Percentiles rank a stretch among this genome's conserved stretches.
Evolutionary conservation across 2,329 filamentous ascomycete species (phyloP).

Genomic region (Thelonectria blattea): DNA sequence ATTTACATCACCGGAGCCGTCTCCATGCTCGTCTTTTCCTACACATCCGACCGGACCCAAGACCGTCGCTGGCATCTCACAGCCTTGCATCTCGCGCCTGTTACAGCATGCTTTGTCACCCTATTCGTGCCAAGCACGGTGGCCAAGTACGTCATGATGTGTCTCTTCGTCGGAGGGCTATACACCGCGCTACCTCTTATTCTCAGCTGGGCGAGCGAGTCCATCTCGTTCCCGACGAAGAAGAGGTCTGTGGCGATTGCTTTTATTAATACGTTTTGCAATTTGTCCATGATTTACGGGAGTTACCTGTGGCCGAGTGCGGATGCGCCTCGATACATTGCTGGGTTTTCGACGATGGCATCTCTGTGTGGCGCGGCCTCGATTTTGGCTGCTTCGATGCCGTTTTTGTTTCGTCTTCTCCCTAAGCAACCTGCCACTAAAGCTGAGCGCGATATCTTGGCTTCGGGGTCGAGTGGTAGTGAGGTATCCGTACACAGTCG

Average conservation of each 20-base stretch:
- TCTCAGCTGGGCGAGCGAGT: slow-evolving; percentile 22
- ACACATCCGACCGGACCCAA: slow-evolving; percentile 32
- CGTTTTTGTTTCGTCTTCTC: slow-evolving; percentile 1
- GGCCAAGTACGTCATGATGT: slow-evolving; percentile 17
- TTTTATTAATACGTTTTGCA: slow-evolving; percentile 25
- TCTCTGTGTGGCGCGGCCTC: not conserved
- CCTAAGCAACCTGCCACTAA: slow-evolving; percentile 6
- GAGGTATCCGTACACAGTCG: not conserved
- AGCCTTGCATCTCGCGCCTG: slow-evolving; percentile 23
- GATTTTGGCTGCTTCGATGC: not conserved
- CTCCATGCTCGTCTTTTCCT: slow-evolving; percentile 29
- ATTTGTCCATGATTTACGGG: slow-evolving; percentile 23
- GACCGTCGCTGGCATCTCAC: slow-evolving; percentile 38
- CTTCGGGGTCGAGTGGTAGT: not conserved
- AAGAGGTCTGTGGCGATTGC: slow-evolving; percentile 27
- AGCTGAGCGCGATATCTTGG: slow-evolving; percentile 9
- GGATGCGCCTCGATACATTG: slow-evolving; percentile 17
- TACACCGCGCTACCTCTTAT: slow-evolving; percentile 24
- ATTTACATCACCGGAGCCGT: slow-evolving; percentile 32
- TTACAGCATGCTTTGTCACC: slow-evolving; percentile 34
- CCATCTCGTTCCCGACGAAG: slow-evolving; percentile 18
- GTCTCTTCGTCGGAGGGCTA: slow-evolving; percentile 17
- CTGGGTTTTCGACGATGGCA: slow-evolving; percentile 18
- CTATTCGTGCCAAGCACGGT: slow-evolving; percentile 6
- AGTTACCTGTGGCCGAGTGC: slow-evolving; percentile 26